These are phyloP conservation scores for Diaporthe vaccinii DNA, from an alignment of 2,329 filamentous ascomycete species.

Conservation along the genomic window DNA sequence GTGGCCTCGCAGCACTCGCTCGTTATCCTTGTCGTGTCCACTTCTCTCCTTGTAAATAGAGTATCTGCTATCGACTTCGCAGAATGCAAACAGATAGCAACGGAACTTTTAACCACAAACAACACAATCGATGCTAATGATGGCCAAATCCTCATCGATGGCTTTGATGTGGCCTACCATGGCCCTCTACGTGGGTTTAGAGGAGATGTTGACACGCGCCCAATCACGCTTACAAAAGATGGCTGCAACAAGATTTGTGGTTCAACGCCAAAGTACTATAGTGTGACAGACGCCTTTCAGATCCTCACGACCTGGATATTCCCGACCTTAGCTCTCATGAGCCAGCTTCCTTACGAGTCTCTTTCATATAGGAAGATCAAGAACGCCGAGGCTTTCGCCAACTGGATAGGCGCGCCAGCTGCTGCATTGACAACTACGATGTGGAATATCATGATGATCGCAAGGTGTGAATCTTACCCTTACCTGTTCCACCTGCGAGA, in stretches of 20 bases:
- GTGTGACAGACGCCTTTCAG: constrained; percentile 5
- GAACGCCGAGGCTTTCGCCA: constrained; percentile 17
- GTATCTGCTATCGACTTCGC: not conserved
- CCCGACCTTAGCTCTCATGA: constrained; percentile 1
- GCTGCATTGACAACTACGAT: constrained; percentile 10
- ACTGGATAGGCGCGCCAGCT: constrained; percentile 10
- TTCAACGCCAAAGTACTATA: not conserved
- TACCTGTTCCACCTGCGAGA: not conserved
- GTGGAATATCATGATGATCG: constrained; percentile 22
- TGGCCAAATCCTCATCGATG: not conserved
- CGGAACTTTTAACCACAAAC: not conserved
- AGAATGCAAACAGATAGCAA: not conserved
- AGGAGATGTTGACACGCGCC: not conserved
- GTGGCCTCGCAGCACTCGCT: not conserved
- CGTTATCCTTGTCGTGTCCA: no score
- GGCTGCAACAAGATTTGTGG: not conserved
- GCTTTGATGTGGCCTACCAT: not conserved
- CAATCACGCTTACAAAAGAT: not conserved
- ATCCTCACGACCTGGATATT: constrained; percentile 16
- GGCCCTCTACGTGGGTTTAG: not conserved
- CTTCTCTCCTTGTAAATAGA: not conserved
- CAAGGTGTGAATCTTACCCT: not conserved
- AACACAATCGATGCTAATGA: not conserved
- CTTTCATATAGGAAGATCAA: constrained; percentile 15
- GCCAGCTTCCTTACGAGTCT: not conserved